Percentiles rank a stretch among this genome's conserved stretches.
phyloP scores from a whole-genome alignment of 106 monocot genomes.

The Dendrobium chrysotoxum region DNA sequence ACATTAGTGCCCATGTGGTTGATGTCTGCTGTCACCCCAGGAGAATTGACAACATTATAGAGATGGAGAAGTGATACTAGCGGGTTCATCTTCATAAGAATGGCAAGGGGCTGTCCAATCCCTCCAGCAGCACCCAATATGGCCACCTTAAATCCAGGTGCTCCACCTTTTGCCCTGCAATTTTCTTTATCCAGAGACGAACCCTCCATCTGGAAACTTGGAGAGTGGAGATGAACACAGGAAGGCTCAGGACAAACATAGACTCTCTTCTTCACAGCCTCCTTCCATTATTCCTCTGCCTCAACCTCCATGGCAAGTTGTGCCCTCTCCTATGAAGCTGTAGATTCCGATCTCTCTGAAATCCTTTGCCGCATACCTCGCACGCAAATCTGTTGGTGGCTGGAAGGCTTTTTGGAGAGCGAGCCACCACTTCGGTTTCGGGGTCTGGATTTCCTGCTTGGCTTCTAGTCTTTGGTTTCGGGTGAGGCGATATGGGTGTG shows the following conservation, averaged over 20 bases:
- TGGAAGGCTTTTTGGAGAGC: background rate
- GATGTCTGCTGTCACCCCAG: constrained; percentile 25
- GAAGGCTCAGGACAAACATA: constrained; percentile 1
- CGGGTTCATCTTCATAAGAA: constrained; percentile 24
- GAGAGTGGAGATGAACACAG: constrained; percentile 41
- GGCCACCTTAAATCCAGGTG: constrained; percentile 21
- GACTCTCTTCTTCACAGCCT: background rate
- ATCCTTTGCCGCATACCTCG: constrained; percentile 1
- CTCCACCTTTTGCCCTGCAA: constrained; percentile 10
- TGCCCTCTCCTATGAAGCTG: constrained; percentile 3
- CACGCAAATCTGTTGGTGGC: background rate
- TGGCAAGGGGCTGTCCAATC: constrained; percentile 20
- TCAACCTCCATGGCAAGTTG: constrained; percentile 4
- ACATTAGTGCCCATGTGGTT: constrained; percentile 25
- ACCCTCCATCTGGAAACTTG: constrained; percentile 19
- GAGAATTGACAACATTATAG: constrained; percentile 24
- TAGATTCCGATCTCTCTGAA: constrained; percentile 3
- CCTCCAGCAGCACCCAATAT: constrained; percentile 24
- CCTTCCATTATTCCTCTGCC: background rate
- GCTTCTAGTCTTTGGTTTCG: background rate
- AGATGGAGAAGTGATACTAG: constrained; percentile 22
- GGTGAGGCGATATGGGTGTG: background rate
- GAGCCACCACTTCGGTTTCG: background rate
- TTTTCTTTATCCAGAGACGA: constrained; percentile 4
- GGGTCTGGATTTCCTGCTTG: background rate